A percentile compares a stretch with the other conserved stretches of the same genome.
phyloP scores from a whole-genome alignment of 2,329 filamentous ascomycete genomes.

The Aspergillus sp. region DNA sequence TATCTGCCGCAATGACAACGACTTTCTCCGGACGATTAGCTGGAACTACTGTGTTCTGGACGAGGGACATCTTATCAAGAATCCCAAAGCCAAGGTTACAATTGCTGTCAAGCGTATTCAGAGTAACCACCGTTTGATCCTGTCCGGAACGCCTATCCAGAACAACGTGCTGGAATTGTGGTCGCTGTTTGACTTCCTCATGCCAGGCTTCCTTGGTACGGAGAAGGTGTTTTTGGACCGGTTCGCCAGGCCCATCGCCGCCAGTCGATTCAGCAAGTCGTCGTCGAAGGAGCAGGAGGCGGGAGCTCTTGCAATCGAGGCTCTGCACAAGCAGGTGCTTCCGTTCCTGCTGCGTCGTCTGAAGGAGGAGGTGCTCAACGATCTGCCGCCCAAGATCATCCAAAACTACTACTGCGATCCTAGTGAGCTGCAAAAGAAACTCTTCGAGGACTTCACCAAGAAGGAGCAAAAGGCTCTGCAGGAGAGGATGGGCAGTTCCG shows the following conservation, averaged over 20 bases:
- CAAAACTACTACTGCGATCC: slow-evolving; percentile 99
- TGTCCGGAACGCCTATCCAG: slow-evolving; percentile 96
- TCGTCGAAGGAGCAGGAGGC: slow-evolving; percentile 98
- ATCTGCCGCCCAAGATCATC: slow-evolving; percentile 95
- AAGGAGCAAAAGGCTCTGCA: slow-evolving; percentile 88
- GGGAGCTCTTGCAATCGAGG: slow-evolving; percentile 93
- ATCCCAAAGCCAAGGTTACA: slow-evolving; percentile 94
- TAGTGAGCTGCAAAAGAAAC: slow-evolving; percentile 88
- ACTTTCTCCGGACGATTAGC: slow-evolving; percentile 77
- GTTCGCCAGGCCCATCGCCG: slow-evolving; percentile 93
- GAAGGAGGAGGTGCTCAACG: slow-evolving; percentile 96
- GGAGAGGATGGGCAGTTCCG: slow-evolving; percentile 78
- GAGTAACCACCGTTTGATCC: slow-evolving; percentile 93
- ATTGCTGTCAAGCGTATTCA: slow-evolving; percentile 85
- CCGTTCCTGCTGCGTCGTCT: slow-evolving; percentile 94
- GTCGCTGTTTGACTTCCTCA: slow-evolving; percentile 98
- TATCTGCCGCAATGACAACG: slow-evolving; percentile 94
- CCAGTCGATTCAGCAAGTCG: slow-evolving; percentile 92
- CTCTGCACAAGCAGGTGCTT: slow-evolving; percentile 96
- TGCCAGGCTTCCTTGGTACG: slow-evolving; percentile 95
- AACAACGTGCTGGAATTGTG: slow-evolving; percentile 97
- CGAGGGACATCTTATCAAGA: slow-evolving; percentile 98
- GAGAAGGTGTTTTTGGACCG: slow-evolving; percentile 97
- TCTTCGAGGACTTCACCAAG: slow-evolving; percentile 96
- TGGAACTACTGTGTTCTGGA: slow-evolving; percentile 99